These are phyloP conservation scores for Paraphaeosphaeria sporulosa DNA, from an alignment of 2,329 filamentous ascomycete genomes.

Conservation along the genomic window DNA sequence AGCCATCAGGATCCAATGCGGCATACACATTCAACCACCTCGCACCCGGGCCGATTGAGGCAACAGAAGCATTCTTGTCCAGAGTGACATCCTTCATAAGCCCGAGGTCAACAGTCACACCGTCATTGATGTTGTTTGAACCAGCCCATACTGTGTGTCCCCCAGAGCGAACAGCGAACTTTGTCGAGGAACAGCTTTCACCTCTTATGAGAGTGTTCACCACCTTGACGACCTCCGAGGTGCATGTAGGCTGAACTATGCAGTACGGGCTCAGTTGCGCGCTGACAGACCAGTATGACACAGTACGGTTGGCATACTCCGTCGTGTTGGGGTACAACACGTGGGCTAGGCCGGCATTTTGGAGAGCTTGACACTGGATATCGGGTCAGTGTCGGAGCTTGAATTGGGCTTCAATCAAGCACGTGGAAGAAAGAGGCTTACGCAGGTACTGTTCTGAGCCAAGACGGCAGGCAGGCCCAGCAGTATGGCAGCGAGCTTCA, in stretches of 20 bases:
- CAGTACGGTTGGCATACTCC: slow-evolving; percentile 16
- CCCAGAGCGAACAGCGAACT: slow-evolving; percentile 40
- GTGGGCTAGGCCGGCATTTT: slow-evolving; percentile 23
- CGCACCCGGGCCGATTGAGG: slow-evolving; percentile 33
- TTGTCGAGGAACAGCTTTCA: slow-evolving; percentile 6
- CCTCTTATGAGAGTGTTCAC: slow-evolving; percentile 22
- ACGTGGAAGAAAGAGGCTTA: neutral
- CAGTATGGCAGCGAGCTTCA: neutral
- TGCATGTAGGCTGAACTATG: slow-evolving; percentile 38
- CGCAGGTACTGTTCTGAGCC: slow-evolving; percentile 3
- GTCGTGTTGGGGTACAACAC: slow-evolving; percentile 21
- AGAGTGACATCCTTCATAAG: slow-evolving; percentile 30
- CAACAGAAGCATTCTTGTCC: slow-evolving; percentile 19
- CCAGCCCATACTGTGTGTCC: slow-evolving; percentile 38
- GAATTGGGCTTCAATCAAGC: neutral
- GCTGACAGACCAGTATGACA: slow-evolving; percentile 36
- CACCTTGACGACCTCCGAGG: slow-evolving; percentile 32
- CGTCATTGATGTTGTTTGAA: slow-evolving; percentile 37
- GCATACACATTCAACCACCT: slow-evolving; percentile 48
- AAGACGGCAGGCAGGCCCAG: slow-evolving; percentile 3
- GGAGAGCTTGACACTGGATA: slow-evolving; percentile 27
- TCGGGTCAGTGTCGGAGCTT: neutral
- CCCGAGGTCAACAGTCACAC: slow-evolving; percentile 39
- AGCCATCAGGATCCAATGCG: slow-evolving; percentile 22
- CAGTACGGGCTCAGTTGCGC: slow-evolving; percentile 38